These are phyloP conservation scores for Pleoardoris graminearum DNA, from an alignment of 2,329 filamentous ascomycete species.

Conservation along the genomic window DNA sequence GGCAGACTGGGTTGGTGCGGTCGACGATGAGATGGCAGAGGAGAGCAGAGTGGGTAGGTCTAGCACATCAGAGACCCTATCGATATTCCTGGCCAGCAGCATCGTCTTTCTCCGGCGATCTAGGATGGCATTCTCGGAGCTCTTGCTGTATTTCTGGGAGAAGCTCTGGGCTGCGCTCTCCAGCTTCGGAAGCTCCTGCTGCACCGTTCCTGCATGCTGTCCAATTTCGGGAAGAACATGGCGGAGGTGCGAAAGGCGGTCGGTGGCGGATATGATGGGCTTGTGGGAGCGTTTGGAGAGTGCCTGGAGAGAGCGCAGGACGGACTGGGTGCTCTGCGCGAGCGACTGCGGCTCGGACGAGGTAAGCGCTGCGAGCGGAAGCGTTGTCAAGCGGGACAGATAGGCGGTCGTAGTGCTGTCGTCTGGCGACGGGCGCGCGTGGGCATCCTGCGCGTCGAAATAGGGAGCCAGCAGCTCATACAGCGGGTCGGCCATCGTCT, in stretches of 20 bases:
- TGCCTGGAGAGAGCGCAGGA: conserved; percentile 79
- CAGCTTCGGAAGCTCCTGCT: conserved; percentile 73
- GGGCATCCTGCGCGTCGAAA: conserved; percentile 51
- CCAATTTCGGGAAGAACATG: conserved; percentile 73
- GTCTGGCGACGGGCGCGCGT: conserved; percentile 44
- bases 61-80: conserved; percentile 85
- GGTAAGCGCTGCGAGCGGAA: conserved; percentile 72
- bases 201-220: conserved; percentile 67
- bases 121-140: conserved; percentile 65
- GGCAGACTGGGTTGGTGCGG: conserved; percentile 52
- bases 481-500: conserved; percentile 61
- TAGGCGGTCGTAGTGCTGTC: conserved; percentile 68
- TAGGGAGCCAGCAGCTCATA: conserved; percentile 73
- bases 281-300: conserved; percentile 89
- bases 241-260: conserved; percentile 73
- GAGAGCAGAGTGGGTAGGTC: conserved; percentile 85
- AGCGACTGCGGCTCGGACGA: conserved; percentile 77
- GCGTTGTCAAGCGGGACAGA: conserved; percentile 74
- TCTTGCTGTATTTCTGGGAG: conserved; percentile 79
- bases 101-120: conserved; percentile 77
- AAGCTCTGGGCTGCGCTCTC: conserved; percentile 80
- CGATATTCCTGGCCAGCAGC: conserved; percentile 81
- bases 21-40: conserved; percentile 68
- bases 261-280: conserved; percentile 77
- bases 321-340: conserved; percentile 77